phyloP scores from a whole-genome alignment of 2,329 filamentous ascomycete species.

The Ophiostoma ulmi region DNA sequence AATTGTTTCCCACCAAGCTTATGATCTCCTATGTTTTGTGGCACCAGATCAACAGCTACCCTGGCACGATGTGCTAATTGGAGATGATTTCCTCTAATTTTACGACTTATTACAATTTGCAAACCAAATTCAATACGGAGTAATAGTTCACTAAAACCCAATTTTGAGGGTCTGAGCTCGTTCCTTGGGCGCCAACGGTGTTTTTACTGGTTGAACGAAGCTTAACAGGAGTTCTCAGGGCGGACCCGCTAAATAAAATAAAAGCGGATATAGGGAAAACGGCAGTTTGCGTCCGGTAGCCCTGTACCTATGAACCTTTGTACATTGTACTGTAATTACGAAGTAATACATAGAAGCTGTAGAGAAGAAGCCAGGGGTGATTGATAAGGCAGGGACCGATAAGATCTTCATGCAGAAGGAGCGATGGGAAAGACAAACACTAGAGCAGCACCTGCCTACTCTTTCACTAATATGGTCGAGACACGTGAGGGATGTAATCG shows the following conservation, averaged over 20 bases:
- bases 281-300: constrained; percentile 18
- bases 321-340: background rate
- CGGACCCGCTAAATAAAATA: background rate
- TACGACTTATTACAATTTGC: background rate
- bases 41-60: constrained; percentile 17
- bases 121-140: background rate
- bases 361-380: background rate
- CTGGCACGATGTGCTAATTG: constrained; percentile 6
- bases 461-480: background rate
- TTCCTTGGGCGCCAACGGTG: constrained; percentile 5
- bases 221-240: background rate
- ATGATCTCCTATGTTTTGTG: background rate
- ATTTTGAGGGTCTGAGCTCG: constrained; percentile 5
- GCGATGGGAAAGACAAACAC: background rate
- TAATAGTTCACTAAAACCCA: background rate
- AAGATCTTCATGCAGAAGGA: background rate
- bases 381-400: constrained; percentile 1
- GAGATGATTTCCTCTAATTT: background rate
- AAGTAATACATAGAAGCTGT: background rate
- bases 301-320: constrained; percentile 9
- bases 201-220: background rate
- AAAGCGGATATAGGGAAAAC: background rate
- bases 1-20: constrained; percentile 7
- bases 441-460: too few relatives aligned
- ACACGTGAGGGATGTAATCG: background rate